These are phyloP conservation scores for Kwoniella dendrophila DNA, from an alignment of 768 basidiomycete genomes.

Conservation along the genomic window DNA sequence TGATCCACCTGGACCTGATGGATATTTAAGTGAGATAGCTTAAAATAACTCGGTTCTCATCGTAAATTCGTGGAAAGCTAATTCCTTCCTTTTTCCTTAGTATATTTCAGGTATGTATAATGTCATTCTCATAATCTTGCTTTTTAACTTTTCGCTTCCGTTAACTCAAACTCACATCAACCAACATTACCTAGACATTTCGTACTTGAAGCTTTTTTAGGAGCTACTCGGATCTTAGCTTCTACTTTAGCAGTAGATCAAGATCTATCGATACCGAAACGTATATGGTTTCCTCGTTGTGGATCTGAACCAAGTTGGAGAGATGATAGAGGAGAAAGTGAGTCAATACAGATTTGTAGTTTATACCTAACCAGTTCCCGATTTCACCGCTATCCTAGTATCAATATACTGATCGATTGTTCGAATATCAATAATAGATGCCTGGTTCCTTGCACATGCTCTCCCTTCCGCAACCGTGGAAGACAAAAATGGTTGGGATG, in stretches of 20 bases:
- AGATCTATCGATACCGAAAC: conserved; percentile 16
- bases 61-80: too few species aligned
- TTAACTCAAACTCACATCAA: background rate
- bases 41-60: too few species aligned
- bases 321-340: conserved; percentile 32
- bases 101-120: conserved; percentile 30
- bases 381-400: background rate
- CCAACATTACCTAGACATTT: conserved; percentile 31
- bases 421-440: conserved; percentile 27
- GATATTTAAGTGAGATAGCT: conserved; percentile 28
- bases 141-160: too few species aligned
- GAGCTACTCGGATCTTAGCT: conserved; percentile 35
- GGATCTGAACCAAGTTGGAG: conserved; percentile 39
- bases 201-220: conserved; percentile 45
- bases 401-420: background rate
- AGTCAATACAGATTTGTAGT: background rate
- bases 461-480: conserved; percentile 44
- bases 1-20: conserved; percentile 37
- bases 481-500: conserved; percentile 43
- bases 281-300: conserved; percentile 43
- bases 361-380: background rate
- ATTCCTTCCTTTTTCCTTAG: background rate
- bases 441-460: conserved; percentile 44
- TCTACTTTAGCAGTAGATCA: conserved; percentile 20
- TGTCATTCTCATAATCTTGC: too few species aligned